phyloP scores from a whole-genome alignment of 768 basidiomycete species.

The Russula sp. region DNA sequence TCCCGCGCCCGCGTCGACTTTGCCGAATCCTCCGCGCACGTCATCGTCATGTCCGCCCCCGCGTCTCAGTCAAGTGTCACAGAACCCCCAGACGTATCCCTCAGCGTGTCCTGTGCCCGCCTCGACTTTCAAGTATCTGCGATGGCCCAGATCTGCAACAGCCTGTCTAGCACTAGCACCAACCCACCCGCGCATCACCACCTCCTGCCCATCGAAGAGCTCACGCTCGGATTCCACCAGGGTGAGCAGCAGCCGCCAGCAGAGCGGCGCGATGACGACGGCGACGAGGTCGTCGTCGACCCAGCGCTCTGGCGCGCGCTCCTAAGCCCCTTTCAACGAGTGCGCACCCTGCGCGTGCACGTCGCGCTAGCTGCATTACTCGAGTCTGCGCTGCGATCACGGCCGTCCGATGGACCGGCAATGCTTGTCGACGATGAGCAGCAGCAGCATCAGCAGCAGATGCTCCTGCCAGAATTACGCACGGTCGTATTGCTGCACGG shows the following conservation, averaged over 20 bases:
- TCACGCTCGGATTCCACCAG: conserved; percentile 8
- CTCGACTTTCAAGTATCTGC: conserved; percentile 13
- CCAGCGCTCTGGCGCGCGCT: conserved; percentile 4
- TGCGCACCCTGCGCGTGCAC: not conserved
- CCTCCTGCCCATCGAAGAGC: not conserved
- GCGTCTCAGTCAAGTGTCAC: not conserved
- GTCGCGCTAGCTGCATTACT: conserved; percentile 1
- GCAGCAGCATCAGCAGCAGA: not conserved
- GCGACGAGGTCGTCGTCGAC: not conserved
- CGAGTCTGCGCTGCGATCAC: not conserved
- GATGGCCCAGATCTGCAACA: conserved; percentile 1
- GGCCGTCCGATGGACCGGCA: not conserved
- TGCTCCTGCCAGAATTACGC: not conserved
- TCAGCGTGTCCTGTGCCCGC: not conserved
- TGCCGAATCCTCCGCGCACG: not conserved
- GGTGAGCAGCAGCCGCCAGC: not conserved
- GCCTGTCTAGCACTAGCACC: not conserved
- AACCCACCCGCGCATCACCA: too few species aligned
- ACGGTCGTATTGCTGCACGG: conserved; percentile 9
- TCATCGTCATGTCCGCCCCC: not conserved
- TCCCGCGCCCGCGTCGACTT: conserved; percentile 4
- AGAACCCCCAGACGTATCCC: not conserved
- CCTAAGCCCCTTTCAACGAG: not conserved
- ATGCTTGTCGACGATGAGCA: not conserved
- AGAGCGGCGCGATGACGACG: not conserved